phyloP scores from a whole-genome alignment of 768 basidiomycete species.

The Suillus hirtellus region DNA sequence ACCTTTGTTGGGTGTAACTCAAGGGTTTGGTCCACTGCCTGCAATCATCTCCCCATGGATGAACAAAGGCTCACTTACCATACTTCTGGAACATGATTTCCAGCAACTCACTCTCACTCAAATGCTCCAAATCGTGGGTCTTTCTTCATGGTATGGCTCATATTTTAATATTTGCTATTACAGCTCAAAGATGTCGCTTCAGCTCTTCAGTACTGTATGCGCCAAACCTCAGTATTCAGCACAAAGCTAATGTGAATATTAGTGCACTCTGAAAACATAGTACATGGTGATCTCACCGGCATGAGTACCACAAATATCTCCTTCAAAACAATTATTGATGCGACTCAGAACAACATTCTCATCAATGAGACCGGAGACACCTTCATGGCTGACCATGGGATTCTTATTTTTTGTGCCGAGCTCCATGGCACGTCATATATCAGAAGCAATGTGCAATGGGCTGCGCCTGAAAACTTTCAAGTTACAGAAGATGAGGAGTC shows the following conservation, averaged over 20 bases:
- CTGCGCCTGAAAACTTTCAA: conserved; percentile 12
- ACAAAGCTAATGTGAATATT: not conserved
- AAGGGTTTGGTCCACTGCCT: conserved; percentile 22
- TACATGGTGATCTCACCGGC: conserved; percentile 37
- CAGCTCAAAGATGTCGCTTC: conserved; percentile 11
- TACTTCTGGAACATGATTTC: conserved; percentile 12
- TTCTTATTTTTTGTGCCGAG: conserved; percentile 41
- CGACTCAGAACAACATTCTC: conserved; percentile 8
- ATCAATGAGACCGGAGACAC: not conserved
- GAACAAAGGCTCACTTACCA: conserved; percentile 18
- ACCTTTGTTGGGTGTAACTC: conserved; percentile 36
- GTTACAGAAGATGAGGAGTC: conserved; percentile 2
- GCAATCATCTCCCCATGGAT: conserved; percentile 26
- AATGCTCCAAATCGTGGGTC: conserved; percentile 18
- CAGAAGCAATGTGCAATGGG: conserved; percentile 12
- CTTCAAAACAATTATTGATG: not conserved
- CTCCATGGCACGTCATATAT: conserved; percentile 30
- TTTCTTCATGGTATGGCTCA: not conserved
- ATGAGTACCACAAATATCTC: conserved; percentile 8
- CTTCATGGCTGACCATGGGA: conserved; percentile 39
- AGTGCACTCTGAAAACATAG: conserved; percentile 16
- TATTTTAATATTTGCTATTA: not conserved
- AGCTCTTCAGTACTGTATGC: conserved; percentile 7
- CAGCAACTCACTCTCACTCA: conserved; percentile 11
- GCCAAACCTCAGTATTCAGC: not conserved